Percentiles rank a stretch among this genome's conserved stretches.
Evolutionary conservation across 768 basidiomycete genomes (phyloP).

Genomic region (Mycena galopus): DNA sequence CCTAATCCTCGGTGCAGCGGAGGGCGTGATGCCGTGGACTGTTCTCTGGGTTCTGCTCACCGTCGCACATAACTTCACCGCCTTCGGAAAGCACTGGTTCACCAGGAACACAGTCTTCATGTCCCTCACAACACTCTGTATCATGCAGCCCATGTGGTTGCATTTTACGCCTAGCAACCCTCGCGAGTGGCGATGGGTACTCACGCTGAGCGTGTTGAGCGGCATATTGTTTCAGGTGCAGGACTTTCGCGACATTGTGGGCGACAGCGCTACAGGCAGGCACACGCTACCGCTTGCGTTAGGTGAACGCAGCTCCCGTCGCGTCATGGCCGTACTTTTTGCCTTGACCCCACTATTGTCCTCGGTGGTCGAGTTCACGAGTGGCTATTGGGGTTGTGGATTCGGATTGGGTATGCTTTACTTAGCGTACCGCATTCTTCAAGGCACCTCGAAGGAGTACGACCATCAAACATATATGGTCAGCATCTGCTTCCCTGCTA

Average conservation of each 20-base stretch:
- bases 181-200: constrained; percentile 7
- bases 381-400: not conserved
- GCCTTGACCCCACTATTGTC: not conserved
- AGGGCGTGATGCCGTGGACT: constrained; percentile 22
- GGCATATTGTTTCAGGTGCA: constrained; percentile 52
- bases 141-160: constrained; percentile 17
- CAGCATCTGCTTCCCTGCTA: not conserved
- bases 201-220: constrained; percentile 41
- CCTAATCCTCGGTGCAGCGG: constrained; percentile 5
- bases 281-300: constrained; percentile 54
- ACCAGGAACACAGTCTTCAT: constrained; percentile 29
- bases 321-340: constrained; percentile 19
- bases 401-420: not conserved
- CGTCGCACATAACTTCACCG: constrained; percentile 9
- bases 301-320: constrained; percentile 44
- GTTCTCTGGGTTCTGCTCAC: constrained; percentile 21
- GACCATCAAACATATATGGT: constrained; percentile 5
- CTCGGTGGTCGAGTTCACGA: not conserved
- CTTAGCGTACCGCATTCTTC: not conserved
- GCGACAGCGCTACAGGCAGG: constrained; percentile 51
- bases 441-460: not conserved
- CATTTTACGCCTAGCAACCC: constrained; percentile 4
- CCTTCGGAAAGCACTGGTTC: constrained; percentile 27
- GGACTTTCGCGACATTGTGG: constrained; percentile 56
- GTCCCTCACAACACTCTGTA: constrained; percentile 16